Conservation (phyloP, 331 rosid species). For the Erythrophleum ivorense region DNA sequence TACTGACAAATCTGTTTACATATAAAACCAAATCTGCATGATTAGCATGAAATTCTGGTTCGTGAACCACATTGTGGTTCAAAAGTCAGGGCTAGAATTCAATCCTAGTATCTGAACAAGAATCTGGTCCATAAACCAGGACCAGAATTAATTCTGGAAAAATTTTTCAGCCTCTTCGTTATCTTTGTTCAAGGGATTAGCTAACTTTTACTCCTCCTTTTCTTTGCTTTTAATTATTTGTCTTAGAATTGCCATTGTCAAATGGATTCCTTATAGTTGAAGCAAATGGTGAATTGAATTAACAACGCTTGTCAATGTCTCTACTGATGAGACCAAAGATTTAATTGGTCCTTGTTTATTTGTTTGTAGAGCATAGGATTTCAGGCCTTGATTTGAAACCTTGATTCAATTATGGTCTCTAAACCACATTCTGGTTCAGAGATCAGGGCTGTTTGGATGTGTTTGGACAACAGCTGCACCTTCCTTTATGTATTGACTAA, state of each 20-base stretch:
- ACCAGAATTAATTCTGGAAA: neutral
- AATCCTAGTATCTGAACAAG: too few species aligned
- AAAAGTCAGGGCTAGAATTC: too few species aligned
- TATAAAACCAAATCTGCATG: constrained; percentile 7
- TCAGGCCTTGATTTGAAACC: neutral
- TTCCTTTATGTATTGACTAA: too few species aligned
- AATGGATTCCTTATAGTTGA: constrained; percentile 87
- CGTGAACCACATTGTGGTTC: too few species aligned
- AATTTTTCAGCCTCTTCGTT: constrained; percentile 25
- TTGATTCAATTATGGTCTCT: too few species aligned
- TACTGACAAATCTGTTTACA: constrained; percentile 19
- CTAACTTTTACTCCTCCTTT: constrained; percentile 35
- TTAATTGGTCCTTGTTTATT: constrained; percentile 23
- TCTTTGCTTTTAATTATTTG: neutral
- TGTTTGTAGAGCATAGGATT: constrained; percentile 24
- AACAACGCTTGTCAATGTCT: constrained; percentile 91
- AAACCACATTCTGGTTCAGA: too few species aligned
- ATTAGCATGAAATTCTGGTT: neutral
- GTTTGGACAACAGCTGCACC: too few species aligned
- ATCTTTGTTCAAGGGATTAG: constrained; percentile 27
- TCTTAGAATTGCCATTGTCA: constrained; percentile 75
- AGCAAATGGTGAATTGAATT: constrained; percentile 96
- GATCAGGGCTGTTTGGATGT: too few species aligned
- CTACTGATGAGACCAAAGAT: constrained; percentile 31
- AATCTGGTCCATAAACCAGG: too few species aligned